Percentiles rank a stretch among this genome's conserved stretches.
Conservation (phyloP, 2,329 filamentous ascomycete genomes). For the Tolypocladium endophyticum region DNA sequence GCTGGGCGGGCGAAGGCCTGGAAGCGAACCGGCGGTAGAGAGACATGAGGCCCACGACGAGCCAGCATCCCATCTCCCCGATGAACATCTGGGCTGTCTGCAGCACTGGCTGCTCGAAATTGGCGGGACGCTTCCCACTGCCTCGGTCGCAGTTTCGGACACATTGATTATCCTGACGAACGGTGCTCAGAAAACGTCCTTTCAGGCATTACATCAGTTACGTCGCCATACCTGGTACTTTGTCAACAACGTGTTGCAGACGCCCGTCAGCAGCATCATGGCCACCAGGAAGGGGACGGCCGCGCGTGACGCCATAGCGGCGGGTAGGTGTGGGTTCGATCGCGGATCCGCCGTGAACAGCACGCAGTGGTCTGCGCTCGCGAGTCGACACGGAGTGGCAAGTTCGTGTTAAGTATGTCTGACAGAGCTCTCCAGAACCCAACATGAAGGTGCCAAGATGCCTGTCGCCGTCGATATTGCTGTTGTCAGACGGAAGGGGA, state of each 20-base stretch:
- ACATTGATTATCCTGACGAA: slow-evolving; percentile 83
- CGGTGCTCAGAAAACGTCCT: background rate
- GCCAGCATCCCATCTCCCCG: slow-evolving; percentile 92
- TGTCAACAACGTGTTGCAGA: slow-evolving; percentile 93
- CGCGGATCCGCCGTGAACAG: background rate
- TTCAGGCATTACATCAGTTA: no score
- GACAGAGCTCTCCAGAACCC: background rate
- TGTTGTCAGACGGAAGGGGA: background rate
- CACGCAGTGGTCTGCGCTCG: background rate
- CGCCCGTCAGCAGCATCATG: slow-evolving; percentile 94
- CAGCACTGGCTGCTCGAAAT: slow-evolving; percentile 90
- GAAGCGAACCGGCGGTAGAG: slow-evolving; percentile 50
- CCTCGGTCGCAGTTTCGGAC: slow-evolving; percentile 74
- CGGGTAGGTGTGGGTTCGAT: background rate
- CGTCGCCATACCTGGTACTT: slow-evolving; percentile 69
- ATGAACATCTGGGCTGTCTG: slow-evolving; percentile 98
- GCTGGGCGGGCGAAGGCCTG: slow-evolving; percentile 28
- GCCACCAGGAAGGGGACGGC: slow-evolving; percentile 76
- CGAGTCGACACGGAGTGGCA: background rate
- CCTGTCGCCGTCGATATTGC: background rate
- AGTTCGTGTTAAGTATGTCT: background rate
- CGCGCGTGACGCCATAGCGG: slow-evolving; percentile 56
- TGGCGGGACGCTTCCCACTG: slow-evolving; percentile 52
- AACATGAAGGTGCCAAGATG: background rate
- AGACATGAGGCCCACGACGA: slow-evolving; percentile 65